These are phyloP conservation scores for Blastobotrys parvus DNA, from an alignment of 805 yeast species.

Conservation along the genomic window DNA sequence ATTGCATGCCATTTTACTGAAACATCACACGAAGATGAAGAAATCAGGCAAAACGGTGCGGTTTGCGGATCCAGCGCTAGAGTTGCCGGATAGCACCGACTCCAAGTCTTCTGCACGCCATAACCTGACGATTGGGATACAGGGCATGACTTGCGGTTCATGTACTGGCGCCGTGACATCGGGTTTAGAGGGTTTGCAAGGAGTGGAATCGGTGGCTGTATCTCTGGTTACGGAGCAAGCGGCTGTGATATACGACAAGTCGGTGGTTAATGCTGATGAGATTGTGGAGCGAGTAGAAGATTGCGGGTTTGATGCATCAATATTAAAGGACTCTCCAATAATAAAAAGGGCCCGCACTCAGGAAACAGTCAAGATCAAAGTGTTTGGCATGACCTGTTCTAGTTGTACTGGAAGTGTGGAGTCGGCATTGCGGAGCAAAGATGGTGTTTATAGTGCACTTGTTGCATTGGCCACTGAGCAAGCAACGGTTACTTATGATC, in stretches of 20 bases:
- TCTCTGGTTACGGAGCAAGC: conserved; percentile 76
- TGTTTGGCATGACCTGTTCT: conserved; percentile 57
- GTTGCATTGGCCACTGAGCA: conserved; percentile 49
- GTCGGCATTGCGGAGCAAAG: conserved; percentile 33
- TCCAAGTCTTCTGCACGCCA: too few species aligned
- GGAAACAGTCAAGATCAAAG: conserved; percentile 26
- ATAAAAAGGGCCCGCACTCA: too few species aligned
- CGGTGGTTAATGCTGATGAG: conserved; percentile 26
- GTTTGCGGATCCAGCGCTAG: neutral
- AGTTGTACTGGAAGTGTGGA: conserved; percentile 46
- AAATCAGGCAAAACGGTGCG: neutral
- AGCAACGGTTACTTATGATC: conserved; percentile 45
- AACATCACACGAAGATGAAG: neutral
- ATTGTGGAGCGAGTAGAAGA: conserved; percentile 57
- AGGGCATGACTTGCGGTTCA: conserved; percentile 91
- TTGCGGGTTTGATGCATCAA: conserved; percentile 59
- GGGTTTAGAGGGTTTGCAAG: conserved; percentile 41
- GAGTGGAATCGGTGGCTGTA: conserved; percentile 50
- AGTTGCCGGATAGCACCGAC: conserved; percentile 2
- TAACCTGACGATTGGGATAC: conserved; percentile 26
- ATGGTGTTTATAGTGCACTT: conserved; percentile 42
- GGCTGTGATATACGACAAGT: conserved; percentile 39
- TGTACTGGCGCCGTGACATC: conserved; percentile 63
- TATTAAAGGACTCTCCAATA: conserved; percentile 20
- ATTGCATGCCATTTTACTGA: too few species aligned